These are phyloP conservation scores for Cinnamomum micranthum DNA, from an alignment of 164 flowering plant species.

Conservation along the genomic window DNA sequence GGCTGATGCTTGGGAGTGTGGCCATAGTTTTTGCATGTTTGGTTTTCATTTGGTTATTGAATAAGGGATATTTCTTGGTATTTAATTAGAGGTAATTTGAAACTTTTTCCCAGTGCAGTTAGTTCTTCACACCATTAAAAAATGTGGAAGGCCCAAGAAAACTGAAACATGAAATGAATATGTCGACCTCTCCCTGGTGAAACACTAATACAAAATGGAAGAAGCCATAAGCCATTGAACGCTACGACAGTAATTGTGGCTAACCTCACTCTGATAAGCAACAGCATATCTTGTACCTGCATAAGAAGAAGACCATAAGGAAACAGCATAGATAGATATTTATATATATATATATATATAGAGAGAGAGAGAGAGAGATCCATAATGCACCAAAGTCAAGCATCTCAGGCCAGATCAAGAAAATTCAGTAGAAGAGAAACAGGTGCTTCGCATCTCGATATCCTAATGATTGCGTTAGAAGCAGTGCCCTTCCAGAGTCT, in stretches of 20 bases:
- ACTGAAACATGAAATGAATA: background rate
- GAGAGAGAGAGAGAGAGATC: background rate
- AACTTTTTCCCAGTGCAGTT: too few species aligned
- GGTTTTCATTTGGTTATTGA: too few species aligned
- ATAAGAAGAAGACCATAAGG: slow-evolving; percentile 2
- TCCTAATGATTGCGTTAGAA: too few species aligned
- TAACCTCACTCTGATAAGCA: slow-evolving; percentile 88
- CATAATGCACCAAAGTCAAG: too few species aligned
- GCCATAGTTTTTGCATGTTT: too few species aligned
- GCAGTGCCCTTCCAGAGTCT: too few species aligned
- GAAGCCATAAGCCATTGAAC: background rate
- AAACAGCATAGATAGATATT: background rate
- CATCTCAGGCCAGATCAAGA: too few species aligned
- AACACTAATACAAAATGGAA: background rate
- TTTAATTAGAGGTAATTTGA: too few species aligned
- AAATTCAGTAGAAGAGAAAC: too few species aligned
- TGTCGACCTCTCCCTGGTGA: background rate
- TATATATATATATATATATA: background rate
- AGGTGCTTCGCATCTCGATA: too few species aligned
- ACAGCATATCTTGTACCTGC: slow-evolving; percentile 87
- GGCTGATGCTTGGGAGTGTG: too few species aligned
- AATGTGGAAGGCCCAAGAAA: background rate
- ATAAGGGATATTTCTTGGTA: too few species aligned
- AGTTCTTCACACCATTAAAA: background rate
- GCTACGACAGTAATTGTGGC: slow-evolving; percentile 3